Conservation (phyloP, 1,284 basidiomycete genomes). For the Neonothopanus nambi region DNA sequence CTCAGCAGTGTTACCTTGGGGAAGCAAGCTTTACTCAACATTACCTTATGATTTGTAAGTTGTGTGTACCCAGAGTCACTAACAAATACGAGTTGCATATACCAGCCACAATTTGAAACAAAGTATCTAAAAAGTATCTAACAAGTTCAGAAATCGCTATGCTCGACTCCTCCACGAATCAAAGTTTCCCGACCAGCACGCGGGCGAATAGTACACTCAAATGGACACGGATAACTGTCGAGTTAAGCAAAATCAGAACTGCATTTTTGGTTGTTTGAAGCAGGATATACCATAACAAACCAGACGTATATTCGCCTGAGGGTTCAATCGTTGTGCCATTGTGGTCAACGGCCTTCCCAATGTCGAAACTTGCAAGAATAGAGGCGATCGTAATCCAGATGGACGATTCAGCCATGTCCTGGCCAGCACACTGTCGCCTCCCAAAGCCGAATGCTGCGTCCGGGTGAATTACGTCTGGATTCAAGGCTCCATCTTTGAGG, state of each 20-base stretch:
- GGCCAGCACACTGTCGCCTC: conserved; percentile 2
- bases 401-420: conserved; percentile 6
- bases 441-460: conserved; percentile 12
- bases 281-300: conserved; percentile 2
- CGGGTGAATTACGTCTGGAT: conserved; percentile 3
- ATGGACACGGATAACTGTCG: conserved; percentile 9
- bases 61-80: no score
- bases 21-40: no score
- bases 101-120: no score
- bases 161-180: no score
- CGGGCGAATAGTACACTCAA: conserved; percentile 8
- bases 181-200: neutral
- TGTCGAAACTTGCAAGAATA: conserved; percentile 10
- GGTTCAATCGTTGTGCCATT: neutral
- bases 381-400: conserved; percentile 12
- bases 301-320: conserved; percentile 2
- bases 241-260: neutral
- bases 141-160: no score
- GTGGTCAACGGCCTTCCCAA: conserved; percentile 4
- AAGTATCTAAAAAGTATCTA: no score
- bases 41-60: no score
- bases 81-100: no score
- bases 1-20: no score
- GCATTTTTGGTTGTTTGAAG: neutral
- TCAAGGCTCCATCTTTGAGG: conserved; percentile 9